Evolutionary conservation across 1,139 yeast species (phyloP), one percentile per base, ranked within the genome.

Genomic region (Yamadazyma conglobata): DNA sequence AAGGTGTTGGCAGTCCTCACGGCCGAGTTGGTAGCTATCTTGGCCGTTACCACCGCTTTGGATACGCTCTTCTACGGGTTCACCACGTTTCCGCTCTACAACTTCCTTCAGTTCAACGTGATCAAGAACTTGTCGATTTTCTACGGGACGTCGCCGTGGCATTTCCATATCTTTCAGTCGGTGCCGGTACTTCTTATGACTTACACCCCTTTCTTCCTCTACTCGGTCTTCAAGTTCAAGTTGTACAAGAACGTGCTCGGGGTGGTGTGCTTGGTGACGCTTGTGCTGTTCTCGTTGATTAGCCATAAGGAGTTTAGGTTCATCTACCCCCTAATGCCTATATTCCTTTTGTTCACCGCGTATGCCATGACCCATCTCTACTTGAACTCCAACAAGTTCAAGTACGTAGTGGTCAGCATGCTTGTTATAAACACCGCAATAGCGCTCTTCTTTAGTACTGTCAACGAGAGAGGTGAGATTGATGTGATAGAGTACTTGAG

Each of bases 301-400:
- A 62, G 70, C 10, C 99, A 93, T 56, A 93, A 93, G 52, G 99
- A 93, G 50, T 83, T 87, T 45, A 69, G 98, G 28, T 93, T 93
- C 51, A 66, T 91, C n/a, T 85, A 80, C 47, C 95, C 94, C 2
- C 54, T 91, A 33, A 80, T 86, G 54, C 97, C 98, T 2, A 48
- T 88, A 2, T 59, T 87, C 34, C 63, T 82, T 12, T 18, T 48
- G 13, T 39, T 50, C 24, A 34, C 40, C 1, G 37, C 47, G 1
- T 37, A 34, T 21, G 38, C 51, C 4, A 32, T 44, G 3, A 28
- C 37, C 10, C 16, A 24, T 8, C 17, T 35, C 4, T 27, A 28
- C 16, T 20, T 30, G 17, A 22, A 21, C n/a, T 23, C 28, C 11
- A 30, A 23, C 8, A 24, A 16, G 13, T 26, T 30, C 26, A 40